These are phyloP conservation scores for Stereocaulon alpinum DNA, from an alignment of 495 filamentous ascomycete species.

Conservation along the genomic window DNA sequence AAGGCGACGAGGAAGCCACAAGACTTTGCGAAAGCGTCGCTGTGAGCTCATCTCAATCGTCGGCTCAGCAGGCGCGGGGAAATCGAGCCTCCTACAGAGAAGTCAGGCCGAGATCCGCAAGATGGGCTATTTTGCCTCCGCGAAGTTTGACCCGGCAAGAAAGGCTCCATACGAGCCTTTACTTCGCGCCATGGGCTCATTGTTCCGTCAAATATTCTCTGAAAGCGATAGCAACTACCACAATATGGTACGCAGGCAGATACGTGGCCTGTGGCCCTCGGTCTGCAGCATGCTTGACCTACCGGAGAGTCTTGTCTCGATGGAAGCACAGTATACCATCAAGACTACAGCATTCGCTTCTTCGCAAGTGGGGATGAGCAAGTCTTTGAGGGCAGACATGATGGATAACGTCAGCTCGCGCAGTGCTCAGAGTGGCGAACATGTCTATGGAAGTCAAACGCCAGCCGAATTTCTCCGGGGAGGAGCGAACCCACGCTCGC, in stretches of 20 bases:
- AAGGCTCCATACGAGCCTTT: constrained; percentile 76
- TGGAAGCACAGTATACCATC: constrained; percentile 10
- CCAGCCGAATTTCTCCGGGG: constrained; percentile 52
- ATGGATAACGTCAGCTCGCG: constrained; percentile 4
- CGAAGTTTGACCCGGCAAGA: constrained; percentile 76
- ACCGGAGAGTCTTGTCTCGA: constrained; percentile 56
- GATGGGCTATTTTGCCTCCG: constrained; percentile 68
- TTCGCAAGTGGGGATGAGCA: constrained; percentile 10
- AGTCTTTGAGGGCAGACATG: constrained; percentile 14
- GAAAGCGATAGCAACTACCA: constrained; percentile 84
- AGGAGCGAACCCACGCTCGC: constrained; percentile 59
- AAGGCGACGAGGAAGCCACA: constrained; percentile 39
- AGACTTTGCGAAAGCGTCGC: constrained; percentile 52
- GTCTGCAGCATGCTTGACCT: constrained; percentile 69
- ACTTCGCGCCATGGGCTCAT: constrained; percentile 64
- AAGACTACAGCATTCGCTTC: neutral
- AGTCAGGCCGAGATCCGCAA: constrained; percentile 63
- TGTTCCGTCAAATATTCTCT: constrained; percentile 85
- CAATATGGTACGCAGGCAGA: constrained; percentile 56
- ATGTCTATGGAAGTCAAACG: neutral
- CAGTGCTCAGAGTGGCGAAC: constrained; percentile 6
- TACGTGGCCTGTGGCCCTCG: constrained; percentile 67
- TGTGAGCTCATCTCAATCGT: constrained; percentile 73
- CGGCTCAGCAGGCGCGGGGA: constrained; percentile 69
- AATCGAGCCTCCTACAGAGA: constrained; percentile 71